Base-by-base conservation (phyloP, 1,284 basidiomycete genomes). In the Cryptococcus hybrid region DNA sequence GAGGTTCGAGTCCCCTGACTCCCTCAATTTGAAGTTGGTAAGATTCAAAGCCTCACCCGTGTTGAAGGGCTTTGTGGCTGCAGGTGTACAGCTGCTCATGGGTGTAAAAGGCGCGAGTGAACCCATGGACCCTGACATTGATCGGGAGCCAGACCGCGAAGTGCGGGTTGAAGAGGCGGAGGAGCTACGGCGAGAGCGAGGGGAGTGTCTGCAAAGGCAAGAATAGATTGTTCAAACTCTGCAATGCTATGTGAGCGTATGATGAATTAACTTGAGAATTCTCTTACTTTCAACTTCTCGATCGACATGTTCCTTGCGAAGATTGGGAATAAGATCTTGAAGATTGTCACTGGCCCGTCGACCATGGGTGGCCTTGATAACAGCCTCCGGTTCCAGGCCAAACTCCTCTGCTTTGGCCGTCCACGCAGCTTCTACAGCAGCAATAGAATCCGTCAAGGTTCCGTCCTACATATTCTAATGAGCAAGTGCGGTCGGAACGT, bases 351-450 rank as follows among this genome's bases (percentile, higher is more conserved):
- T 79, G 5, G 85, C 85, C 48, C 86, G 85, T 70, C 88, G 86
- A 68, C 88, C 88, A 72, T 89, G 88, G 12, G 88, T 89, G 44
- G 86, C 86, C 37, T 84, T 83, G 69, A 87, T 87, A 59, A 87
- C 84, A 56, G 83, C 80, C 58, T 68, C 64, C 2, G 85, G 85
- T 73, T 87, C 85, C 72, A 85, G 83, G 53, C 84, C 85, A 48
- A 88, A 83, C 72, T 88, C 86, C 46, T 79, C 79, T 2, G 88
- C 88, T 51, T 89, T 87, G 65, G 85, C 86, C 39, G 83, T 84
- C 88, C 88, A 89, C 6, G 88, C 88, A 5, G 86, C 86, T 73
- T 89, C 88, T 62, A 89, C 86, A 7, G 88, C 88, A 30, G 84
- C 79, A 69, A 88, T 88, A 35, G 86, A 88, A 70, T 88, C 86